Evolutionary conservation across 2,329 filamentous ascomycete genomes (phyloP).

Genomic region (Stagonosporopsis vannaccii): DNA sequence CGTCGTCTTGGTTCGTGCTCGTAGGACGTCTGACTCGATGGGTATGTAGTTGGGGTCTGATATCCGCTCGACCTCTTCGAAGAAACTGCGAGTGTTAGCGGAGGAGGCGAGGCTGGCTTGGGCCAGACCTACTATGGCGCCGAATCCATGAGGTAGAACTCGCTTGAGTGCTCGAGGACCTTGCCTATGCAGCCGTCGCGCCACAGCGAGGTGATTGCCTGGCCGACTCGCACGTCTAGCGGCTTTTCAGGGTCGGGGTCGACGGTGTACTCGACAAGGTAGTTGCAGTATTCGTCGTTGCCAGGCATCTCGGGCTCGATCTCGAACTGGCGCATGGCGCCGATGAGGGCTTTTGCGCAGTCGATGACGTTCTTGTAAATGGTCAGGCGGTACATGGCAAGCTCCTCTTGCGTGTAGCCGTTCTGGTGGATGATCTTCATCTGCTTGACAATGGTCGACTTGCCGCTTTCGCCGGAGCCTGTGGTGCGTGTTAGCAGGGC

Average conservation of each 20-base stretch:
- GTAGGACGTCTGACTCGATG: slow-evolving; percentile 91
- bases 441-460: slow-evolving; percentile 99
- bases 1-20: slow-evolving; percentile 96
- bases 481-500: slow-evolving; percentile 39
- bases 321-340: slow-evolving; percentile 89
- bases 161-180: slow-evolving; percentile 91
- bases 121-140: slow-evolving; percentile 84
- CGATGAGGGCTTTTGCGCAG: slow-evolving; percentile 92
- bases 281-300: slow-evolving; percentile 78
- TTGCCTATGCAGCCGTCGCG: slow-evolving; percentile 82
- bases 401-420: slow-evolving; percentile 92
- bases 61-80: slow-evolving; percentile 90
- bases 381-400: slow-evolving; percentile 91
- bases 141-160: slow-evolving; percentile 99
- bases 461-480: slow-evolving; percentile 98
- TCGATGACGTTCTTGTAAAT: slow-evolving; percentile 99
- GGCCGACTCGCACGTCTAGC: slow-evolving; percentile 80
- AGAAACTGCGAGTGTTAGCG: slow-evolving; percentile 71
- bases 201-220: slow-evolving; percentile 88
- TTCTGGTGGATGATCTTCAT: slow-evolving; percentile 99
- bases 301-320: slow-evolving; percentile 77
- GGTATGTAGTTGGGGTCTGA: slow-evolving; percentile 85
- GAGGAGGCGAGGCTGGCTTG: background rate
- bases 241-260: slow-evolving; percentile 88
- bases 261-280: slow-evolving; percentile 84